phyloP scores from a whole-genome alignment of 129 eudicot genomes.

The Artemisia argyi region DNA sequence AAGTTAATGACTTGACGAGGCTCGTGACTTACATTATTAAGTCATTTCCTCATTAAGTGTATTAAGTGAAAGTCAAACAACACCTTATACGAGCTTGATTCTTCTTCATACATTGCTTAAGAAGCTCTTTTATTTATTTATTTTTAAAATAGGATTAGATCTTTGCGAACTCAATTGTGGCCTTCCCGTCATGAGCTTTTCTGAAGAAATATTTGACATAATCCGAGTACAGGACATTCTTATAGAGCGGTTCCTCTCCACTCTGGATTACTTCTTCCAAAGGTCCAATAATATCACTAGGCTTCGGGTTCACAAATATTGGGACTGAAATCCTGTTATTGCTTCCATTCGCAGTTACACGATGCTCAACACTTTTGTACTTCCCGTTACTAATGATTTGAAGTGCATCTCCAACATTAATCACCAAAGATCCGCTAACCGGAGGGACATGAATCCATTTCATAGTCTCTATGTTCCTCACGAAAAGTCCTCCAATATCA shows the following conservation, averaged over 20 bases:
- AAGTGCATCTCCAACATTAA: slow-evolving; percentile 58
- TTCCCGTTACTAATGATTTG: slow-evolving; percentile 61
- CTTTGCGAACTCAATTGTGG: slow-evolving; percentile 44
- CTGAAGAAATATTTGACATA: slow-evolving; percentile 46
- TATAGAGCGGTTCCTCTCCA: slow-evolving; percentile 42
- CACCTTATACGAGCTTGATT: slow-evolving; percentile 6
- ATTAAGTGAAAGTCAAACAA: neutral
- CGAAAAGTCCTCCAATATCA: slow-evolving; percentile 52
- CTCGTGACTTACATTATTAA: neutral
- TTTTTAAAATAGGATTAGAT: slow-evolving; percentile 9
- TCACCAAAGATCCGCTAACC: slow-evolving; percentile 37
- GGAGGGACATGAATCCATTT: slow-evolving; percentile 59
- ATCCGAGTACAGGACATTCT: slow-evolving; percentile 38
- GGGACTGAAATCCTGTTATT: slow-evolving; percentile 49
- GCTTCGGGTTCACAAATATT: slow-evolving; percentile 47
- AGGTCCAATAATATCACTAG: slow-evolving; percentile 41
- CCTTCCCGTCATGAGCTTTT: slow-evolving; percentile 51
- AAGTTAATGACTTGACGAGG: neutral
- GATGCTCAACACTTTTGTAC: slow-evolving; percentile 63
- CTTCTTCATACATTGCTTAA: neutral
- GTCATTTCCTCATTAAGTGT: no score
- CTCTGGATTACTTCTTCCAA: slow-evolving; percentile 30
- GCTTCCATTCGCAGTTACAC: slow-evolving; percentile 43
- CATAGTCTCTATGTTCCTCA: slow-evolving; percentile 29
- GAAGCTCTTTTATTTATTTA: slow-evolving; percentile 3